Percentiles rank a stretch among this genome's conserved stretches.
Evolutionary conservation across 768 basidiomycete genomes (phyloP).

Genomic region (Coprinopsis cinerea): DNA sequence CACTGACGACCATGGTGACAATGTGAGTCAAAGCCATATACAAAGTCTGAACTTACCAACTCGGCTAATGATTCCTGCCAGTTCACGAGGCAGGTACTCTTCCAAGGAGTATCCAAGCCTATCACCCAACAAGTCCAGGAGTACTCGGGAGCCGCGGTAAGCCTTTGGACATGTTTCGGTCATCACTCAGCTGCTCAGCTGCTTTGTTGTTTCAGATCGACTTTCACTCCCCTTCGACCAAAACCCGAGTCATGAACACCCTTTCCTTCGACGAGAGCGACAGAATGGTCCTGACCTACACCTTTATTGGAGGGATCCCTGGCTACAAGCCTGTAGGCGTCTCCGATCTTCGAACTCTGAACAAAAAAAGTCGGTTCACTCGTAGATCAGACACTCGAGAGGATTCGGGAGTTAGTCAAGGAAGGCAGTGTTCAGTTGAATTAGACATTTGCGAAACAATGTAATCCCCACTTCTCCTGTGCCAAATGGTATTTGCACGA

Average conservation of each 20-base stretch:
- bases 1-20: slow-evolving; percentile 9
- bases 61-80: neutral
- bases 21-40: slow-evolving; percentile 6
- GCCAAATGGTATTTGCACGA: neutral
- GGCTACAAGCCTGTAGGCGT: neutral
- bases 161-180: neutral
- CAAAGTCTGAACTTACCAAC: neutral
- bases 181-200: neutral
- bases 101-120: slow-evolving; percentile 3
- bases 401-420: slow-evolving; percentile 12
- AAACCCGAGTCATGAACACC: slow-evolving; percentile 10
- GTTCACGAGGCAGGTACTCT: slow-evolving; percentile 11
- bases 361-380: slow-evolving; percentile 7
- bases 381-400: slow-evolving; percentile 7
- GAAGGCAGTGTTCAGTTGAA: slow-evolving; percentile 6
- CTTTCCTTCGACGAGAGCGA: slow-evolving; percentile 14
- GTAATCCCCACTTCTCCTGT: neutral
- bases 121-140: slow-evolving; percentile 7
- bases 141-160: slow-evolving; percentile 8
- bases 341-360: slow-evolving; percentile 5
- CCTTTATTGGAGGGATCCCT: slow-evolving; percentile 15
- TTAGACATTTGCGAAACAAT: neutral
- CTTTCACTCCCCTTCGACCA: slow-evolving; percentile 9
- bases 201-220: slow-evolving; percentile 5
- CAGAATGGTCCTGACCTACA: slow-evolving; percentile 13